Base-by-base conservation (phyloP, 257 asterid species). In the Linderniella brevidens region DNA sequence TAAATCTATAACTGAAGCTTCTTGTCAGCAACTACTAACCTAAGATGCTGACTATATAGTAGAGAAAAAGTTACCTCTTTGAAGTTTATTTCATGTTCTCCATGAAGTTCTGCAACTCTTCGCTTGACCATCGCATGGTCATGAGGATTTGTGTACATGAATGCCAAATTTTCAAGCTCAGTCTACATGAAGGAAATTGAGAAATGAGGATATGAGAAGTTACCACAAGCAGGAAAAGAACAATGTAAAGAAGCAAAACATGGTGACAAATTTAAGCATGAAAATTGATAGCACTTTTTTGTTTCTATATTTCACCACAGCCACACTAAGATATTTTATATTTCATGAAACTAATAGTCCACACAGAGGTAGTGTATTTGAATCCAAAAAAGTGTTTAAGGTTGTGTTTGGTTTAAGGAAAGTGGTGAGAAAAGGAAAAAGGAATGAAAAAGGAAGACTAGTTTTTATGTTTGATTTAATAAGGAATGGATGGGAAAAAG, bases 161-260 rank as follows among this genome's bases (percentile, higher is more conserved):
- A 86, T 48, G 96, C 68, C 41, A 86, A 58, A 72, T 77, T 86
- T 66, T 86, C 96, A 47, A 86, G 94, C 65, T 86, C 96, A 19
- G 93, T 72, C 96, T 86, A 90, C 84, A 63, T 58, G 37, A 39
- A 62, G 37, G 37, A 42, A 29, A 62, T 54, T 59, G 20, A 43
- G 9, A 13, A 50, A 37, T 9, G 13, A 39, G 43, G 9, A 39
- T 11, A 58, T 47, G 49, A 25, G 32, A 25, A 25, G 32, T 2
- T 2, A 37, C 44, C 46, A 35, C 35, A 49, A 49, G 35, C 61
- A 54, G 11, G 32, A 25, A 25, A 25, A 25, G n/a, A 25, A 25
- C 32, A 25, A 25, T 25, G 32, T 25, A 25, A 25, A 6, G n/a
- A n/a, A n/a, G n/a, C n/a, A n/a, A n/a, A n/a, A n/a, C n/a, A n/a